Evolutionary conservation across 805 yeast genomes (phyloP).

Genomic region (Candida morakotiae): DNA sequence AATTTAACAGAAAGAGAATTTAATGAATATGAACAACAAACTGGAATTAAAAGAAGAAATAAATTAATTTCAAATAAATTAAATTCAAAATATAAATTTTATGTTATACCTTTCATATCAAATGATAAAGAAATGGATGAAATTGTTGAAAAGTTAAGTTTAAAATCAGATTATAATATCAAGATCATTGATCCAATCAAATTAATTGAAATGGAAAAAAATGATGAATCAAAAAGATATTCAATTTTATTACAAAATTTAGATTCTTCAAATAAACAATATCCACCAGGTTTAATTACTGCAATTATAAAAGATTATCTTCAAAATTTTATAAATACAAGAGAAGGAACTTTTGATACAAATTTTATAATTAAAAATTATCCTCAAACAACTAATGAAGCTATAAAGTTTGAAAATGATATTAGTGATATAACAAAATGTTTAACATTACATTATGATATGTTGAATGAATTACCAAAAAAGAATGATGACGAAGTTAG

Average conservation of each 20-base stretch:
- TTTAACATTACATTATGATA: slow-evolving; percentile 31
- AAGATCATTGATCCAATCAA: slow-evolving; percentile 49
- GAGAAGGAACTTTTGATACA: slow-evolving; percentile 37
- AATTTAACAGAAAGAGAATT: slow-evolving; percentile 47
- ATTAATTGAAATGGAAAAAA: slow-evolving; percentile 44
- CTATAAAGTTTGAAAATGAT: slow-evolving; percentile 70
- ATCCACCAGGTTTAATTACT: slow-evolving; percentile 47
- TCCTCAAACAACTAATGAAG: slow-evolving; percentile 61
- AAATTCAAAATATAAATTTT: slow-evolving; percentile 37
- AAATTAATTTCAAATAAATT: slow-evolving; percentile 36
- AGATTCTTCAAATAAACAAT: slow-evolving; percentile 19
- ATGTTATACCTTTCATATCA: slow-evolving; percentile 34
- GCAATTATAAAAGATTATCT: slow-evolving; percentile 44
- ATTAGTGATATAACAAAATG: slow-evolving; percentile 46
- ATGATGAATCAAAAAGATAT: slow-evolving; percentile 42
- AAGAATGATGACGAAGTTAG: slow-evolving; percentile 20
- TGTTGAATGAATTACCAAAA: slow-evolving; percentile 16
- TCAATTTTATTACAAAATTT: slow-evolving; percentile 50
- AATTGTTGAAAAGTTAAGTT: slow-evolving; percentile 15
- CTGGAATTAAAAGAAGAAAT: slow-evolving; percentile 49
- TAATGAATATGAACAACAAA: slow-evolving; percentile 42
- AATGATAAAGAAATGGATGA: slow-evolving; percentile 15
- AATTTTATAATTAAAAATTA: slow-evolving; percentile 52
- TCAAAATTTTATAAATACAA: slow-evolving; percentile 28
- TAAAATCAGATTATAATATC: slow-evolving; percentile 15